Percentiles rank a stretch among this genome's conserved stretches.
phyloP scores from a whole-genome alignment of 805 yeast species.

The Zygotorulaspora sp. region DNA sequence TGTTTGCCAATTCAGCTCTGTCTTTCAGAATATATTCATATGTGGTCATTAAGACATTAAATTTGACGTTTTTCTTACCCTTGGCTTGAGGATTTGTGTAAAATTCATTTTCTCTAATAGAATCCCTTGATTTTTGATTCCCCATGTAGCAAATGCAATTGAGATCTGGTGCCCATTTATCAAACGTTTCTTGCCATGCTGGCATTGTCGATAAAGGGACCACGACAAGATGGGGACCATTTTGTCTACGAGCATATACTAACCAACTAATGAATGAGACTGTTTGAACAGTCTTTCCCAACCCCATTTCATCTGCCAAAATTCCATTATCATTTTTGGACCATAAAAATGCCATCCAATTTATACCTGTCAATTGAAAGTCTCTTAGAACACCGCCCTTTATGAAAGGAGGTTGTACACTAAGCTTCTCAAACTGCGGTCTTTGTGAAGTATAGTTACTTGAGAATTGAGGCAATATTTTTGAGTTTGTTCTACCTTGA shows the following conservation, averaged over 20 bases:
- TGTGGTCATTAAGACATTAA: conserved; percentile 88
- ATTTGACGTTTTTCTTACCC: conserved; percentile 63
- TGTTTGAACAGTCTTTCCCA: conserved; percentile 97
- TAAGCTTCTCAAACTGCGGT: conserved; percentile 85
- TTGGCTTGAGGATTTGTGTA: conserved; percentile 50
- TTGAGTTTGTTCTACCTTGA: conserved; percentile 76
- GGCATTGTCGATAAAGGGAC: conserved; percentile 96
- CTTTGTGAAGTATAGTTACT: conserved; percentile 64
- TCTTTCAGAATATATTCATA: conserved; percentile 95
- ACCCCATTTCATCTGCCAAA: conserved; percentile 97
- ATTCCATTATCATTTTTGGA: conserved; percentile 96
- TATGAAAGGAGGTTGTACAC: conserved; percentile 81
- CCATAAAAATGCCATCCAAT: conserved; percentile 99
- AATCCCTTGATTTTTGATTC: conserved; percentile 77
- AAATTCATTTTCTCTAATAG: conserved; percentile 81
- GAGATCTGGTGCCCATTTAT: conserved; percentile 94
- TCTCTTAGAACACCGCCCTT: conserved; percentile 91
- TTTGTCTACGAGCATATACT: conserved; percentile 89
- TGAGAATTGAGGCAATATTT: conserved; percentile 75
- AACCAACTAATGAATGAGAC: conserved; percentile 93
- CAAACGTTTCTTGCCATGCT: conserved; percentile 99
- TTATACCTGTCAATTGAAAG: conserved; percentile 95
- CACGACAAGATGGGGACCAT: conserved; percentile 95
- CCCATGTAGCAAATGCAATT: conserved; percentile 93
- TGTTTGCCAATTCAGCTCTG: conserved; percentile 66